A percentile compares a stretch with the other conserved stretches of the same genome.
These are phyloP conservation scores for Daucus carota DNA, from an alignment of 129 eudicot genomes.

Conservation along the genomic window DH1_v3.0 NC_030381.2:42070001-42070500, in stretches of 20 bases:
- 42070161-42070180: constrained; percentile 11
- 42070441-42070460: constrained; percentile 22
- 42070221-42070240: constrained; percentile 18
- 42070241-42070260: constrained; percentile 33
- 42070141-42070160: background rate
- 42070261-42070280: constrained; percentile 21
- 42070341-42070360: constrained; percentile 30
- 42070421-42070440: constrained; percentile 42
- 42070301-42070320: constrained; percentile 13
- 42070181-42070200: constrained; percentile 27
- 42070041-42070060: background rate
- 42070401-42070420: constrained; percentile 48
- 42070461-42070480: constrained; percentile 17
- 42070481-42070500: constrained; percentile 34
- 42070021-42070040: constrained; percentile 4
- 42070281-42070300: constrained; percentile 22
- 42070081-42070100: background rate
- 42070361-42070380: constrained; percentile 28
- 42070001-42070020: constrained; percentile 9
- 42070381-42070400: constrained; percentile 24
- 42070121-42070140: background rate
- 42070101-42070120: background rate
- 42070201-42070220: background rate
- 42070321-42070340: constrained; percentile 47
- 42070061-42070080: background rate